Conservation (phyloP, 768 basidiomycete species). For the Hericium coralloides region DNA sequence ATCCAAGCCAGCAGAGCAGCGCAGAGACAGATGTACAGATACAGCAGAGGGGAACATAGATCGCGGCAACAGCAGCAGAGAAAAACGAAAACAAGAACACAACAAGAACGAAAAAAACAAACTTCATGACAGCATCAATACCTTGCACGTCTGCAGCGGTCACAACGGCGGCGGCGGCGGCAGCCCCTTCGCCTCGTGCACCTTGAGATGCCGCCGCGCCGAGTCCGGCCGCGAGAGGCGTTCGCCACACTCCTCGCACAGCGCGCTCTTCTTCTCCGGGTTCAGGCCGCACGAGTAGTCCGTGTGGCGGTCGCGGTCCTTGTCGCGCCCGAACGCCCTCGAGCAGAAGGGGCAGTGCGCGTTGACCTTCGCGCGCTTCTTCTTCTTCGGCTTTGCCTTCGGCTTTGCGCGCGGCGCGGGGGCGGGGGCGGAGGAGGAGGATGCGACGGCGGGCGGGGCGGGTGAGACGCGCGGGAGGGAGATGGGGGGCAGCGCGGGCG, state of each 20-base stretch:
- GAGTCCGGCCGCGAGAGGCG: conserved; percentile 7
- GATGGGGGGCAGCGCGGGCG: not conserved
- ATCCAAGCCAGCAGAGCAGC: not conserved
- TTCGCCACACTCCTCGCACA: conserved; percentile 5
- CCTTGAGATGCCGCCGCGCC: conserved; percentile 9
- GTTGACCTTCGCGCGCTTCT: not conserved
- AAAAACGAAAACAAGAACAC: not conserved
- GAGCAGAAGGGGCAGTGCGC: conserved; percentile 1
- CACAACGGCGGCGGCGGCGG: not conserved
- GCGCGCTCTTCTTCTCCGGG: not conserved
- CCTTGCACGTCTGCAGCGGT: not conserved
- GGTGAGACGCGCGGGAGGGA: not conserved
- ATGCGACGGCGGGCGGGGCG: not conserved
- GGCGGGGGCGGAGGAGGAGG: not conserved
- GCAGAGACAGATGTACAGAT: too few relatives aligned
- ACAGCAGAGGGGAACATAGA: not conserved
- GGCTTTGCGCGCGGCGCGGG: not conserved
- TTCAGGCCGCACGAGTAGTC: conserved; percentile 2
- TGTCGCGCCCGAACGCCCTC: conserved; percentile 4
- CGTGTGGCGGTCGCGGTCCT: conserved; percentile 6
- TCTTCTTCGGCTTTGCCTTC: not conserved
- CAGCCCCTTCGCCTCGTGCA: not conserved
- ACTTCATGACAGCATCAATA: not conserved
- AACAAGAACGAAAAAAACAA: not conserved
- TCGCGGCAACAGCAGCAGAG: not conserved